phyloP scores from a whole-genome alignment of 108 stramenopile species.

The Cyclotella distinguenda region DNA sequence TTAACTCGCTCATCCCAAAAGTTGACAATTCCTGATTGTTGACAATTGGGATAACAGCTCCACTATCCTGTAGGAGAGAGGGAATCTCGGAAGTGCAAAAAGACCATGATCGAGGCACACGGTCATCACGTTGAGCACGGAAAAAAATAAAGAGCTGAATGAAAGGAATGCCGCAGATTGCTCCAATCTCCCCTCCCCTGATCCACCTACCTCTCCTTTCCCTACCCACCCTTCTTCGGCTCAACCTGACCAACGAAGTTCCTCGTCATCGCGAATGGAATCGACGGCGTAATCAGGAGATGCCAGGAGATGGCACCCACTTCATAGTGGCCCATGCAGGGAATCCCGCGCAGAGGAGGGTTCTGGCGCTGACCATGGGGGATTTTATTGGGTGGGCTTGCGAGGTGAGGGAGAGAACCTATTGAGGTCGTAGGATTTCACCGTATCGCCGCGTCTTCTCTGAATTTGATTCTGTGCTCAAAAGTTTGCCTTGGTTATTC shows the following conservation, averaged over 20 bases:
- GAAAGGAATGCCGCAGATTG: no score
- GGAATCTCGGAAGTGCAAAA: no score
- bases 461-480: not conserved
- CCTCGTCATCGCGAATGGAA: slow-evolving; percentile 4
- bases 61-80: no score
- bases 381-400: slow-evolving; percentile 58
- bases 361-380: slow-evolving; percentile 37
- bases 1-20: no score
- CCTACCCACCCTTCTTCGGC: slow-evolving; percentile 22
- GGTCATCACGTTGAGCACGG: slow-evolving; percentile 7
- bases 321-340: slow-evolving; percentile 47
- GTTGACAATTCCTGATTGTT: no score
- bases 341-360: slow-evolving; percentile 47
- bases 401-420: slow-evolving; percentile 39
- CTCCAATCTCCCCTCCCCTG: no score
- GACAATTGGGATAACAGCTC: no score
- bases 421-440: no score
- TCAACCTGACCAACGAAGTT: not conserved
- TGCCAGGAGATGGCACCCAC: slow-evolving; percentile 44
- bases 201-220: slow-evolving; percentile 36
- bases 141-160: slow-evolving; percentile 9
- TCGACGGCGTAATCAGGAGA: slow-evolving; percentile 20
- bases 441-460: not conserved
- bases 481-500: no score
- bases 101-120: no score